A percentile compares a stretch with the other conserved stretches of the same genome.
Evolutionary conservation across 1,284 basidiomycete genomes (phyloP).

Genomic region (Vanrija pseudolonga): DNA sequence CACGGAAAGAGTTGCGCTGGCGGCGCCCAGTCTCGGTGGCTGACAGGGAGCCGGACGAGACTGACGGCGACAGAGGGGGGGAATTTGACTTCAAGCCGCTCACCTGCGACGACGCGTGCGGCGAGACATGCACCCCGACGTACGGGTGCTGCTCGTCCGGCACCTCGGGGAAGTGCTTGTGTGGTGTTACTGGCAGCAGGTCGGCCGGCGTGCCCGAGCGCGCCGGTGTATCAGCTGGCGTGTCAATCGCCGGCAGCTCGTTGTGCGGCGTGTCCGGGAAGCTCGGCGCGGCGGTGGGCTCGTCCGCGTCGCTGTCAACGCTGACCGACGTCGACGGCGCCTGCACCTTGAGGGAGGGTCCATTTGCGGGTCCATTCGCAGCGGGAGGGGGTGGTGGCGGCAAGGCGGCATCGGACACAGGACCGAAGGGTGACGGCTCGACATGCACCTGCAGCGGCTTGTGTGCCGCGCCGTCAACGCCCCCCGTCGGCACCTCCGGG

Average conservation of each 20-base stretch:
- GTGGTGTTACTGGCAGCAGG: too few species aligned
- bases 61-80: too few species aligned
- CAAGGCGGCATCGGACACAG: not conserved
- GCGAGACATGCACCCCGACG: constrained; percentile 40
- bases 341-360: not conserved
- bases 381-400: not conserved
- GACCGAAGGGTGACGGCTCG: constrained; percentile 33
- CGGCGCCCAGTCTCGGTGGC: not conserved
- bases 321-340: constrained; percentile 5
- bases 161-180: constrained; percentile 36
- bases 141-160: constrained; percentile 43
- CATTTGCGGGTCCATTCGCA: not conserved
- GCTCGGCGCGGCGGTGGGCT: not conserved
- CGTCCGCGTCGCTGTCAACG: not conserved
- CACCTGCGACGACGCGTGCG: constrained; percentile 1
- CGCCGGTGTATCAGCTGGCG: not conserved
- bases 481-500: constrained; percentile 1
- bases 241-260: not conserved
- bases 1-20: constrained; percentile 8
- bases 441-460: constrained; percentile 35
- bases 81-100: not conserved
- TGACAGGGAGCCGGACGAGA: not conserved
- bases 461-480: not conserved
- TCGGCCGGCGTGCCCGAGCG: constrained; percentile 1
- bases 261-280: constrained; percentile 2